Base-by-base conservation (phyloP, 148 eudicot genomes). In the Gaultheria prostrata region DNA sequence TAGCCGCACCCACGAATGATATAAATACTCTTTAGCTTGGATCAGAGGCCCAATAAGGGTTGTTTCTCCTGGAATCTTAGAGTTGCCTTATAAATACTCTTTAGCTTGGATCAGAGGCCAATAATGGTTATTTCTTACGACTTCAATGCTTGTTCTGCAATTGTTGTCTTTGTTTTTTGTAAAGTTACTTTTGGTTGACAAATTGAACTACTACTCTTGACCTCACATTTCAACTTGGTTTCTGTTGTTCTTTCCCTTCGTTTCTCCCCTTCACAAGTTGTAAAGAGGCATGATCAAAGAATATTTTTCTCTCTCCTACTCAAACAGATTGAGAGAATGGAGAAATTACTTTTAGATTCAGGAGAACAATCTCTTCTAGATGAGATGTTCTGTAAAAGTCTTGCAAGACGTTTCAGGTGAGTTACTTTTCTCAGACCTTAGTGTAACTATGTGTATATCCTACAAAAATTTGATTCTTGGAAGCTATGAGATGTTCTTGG, bases 351-450 rank as follows among this genome's bases (percentile, higher is more conserved):
- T 69, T 54, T 82, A n/a, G 86, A 92, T 53, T 84, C 83, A 53
- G 84, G 89, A 65, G 88, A 87, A 76, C 85, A 85, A 70, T 86
- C 88, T 46, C 78, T 90, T 67, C 72, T 67, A 65, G 86, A 90
- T 70, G 87, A 79, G 57, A 89, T 86, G 24, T 87, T 89, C 81
- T 94, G 89, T 86, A 87, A 84, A 84, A 94, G 85, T 80, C 59
- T 89, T 81, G 89, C 96, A 50, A 81, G 86, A 50, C 65, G 82
- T 82, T 89, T 95, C 86, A 94, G 89, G 98, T 93, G 84, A 89
- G 80, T 83, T 84, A 53, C 43, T 26, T 79, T 51, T 56, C 67
- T 56, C 48, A 56, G 80, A 85, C 76, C 81, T 57, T 75, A 35
- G 28, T 80, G 30, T n/a, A 26, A 35, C 51, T 71, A 77, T 18